Evolutionary conservation across 1,139 yeast species (phyloP), one percentile per base, ranked within the genome.

Genomic region (Sugiyamaella neomexicana): DNA sequence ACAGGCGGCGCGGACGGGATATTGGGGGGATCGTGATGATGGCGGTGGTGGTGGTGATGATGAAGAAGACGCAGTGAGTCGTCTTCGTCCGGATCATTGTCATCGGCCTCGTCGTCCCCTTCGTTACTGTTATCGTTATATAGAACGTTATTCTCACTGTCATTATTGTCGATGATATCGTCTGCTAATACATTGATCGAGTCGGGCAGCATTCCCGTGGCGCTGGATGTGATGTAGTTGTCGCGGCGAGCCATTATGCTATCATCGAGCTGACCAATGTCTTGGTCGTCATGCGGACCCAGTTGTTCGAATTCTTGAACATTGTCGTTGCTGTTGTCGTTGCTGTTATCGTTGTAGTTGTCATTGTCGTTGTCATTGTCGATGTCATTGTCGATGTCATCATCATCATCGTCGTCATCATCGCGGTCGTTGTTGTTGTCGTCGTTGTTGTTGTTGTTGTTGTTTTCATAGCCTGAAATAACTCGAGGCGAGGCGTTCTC

Each of bases 1-100:
- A 67, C 68, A 1, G 70, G 70, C 8, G 69, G 69, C 4, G 64
- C 68, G 4, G 67, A 55, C 9, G 68, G 66, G 44, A 61, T 56
- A 50, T 65, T 65, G 20, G 67, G 66, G 9, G 51, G 51, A n/a
- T 45, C 5, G 25, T 20, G 25, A 5, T 20, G 25, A 5, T 20
- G 25, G 5, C 5, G 25, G 25, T 20, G 25, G 25, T 20, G 25
- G 25, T 20, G 25, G 5, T 20, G 25, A 5, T 20, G 25, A 5
- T 20, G 25, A 5, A 20, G 25, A 20, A 20, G 25, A 20, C 25
- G 49, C n/a, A 44, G 13, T 8, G 48, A 44, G 17, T 44, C 48
- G 8, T 44, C 48, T 10, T 44, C 40, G 41, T 47, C 51, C 7
- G 20, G 40, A 12, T 39, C 40, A 27, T 47, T 34, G 32, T 40